These are phyloP conservation scores for Atalantia buxifolia DNA, from an alignment of 345 rosid genomes.

Conservation along the genomic window DNA sequence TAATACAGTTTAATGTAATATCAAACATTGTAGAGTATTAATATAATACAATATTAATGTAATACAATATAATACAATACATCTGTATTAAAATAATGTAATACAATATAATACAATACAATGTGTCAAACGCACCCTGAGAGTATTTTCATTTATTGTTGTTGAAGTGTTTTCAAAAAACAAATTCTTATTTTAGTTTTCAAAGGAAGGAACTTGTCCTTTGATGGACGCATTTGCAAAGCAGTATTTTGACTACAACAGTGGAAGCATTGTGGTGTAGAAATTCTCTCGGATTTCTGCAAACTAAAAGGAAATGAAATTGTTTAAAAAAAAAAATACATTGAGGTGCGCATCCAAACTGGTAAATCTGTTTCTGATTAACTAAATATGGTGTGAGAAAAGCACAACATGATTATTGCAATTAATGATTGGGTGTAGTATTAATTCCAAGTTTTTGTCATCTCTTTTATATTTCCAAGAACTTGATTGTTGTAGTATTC, in stretches of 20 bases:
- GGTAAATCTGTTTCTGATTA: neutral
- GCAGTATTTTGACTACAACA: neutral
- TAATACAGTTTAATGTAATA: too few relatives aligned
- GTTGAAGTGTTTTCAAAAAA: too few relatives aligned
- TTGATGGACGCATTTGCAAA: conserved; percentile 50
- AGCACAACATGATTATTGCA: neutral
- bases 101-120: too few relatives aligned
- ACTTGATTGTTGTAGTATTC: neutral
- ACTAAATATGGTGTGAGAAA: neutral
- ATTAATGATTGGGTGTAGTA: too few relatives aligned
- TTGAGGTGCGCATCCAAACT: neutral
- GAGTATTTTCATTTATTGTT: too few relatives aligned
- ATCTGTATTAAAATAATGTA: too few relatives aligned
- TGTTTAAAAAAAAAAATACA: neutral
- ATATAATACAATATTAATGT: too few relatives aligned
- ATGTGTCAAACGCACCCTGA: too few relatives aligned
- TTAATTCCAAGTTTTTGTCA: too few relatives aligned
- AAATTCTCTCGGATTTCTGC: neutral
- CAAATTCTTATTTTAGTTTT: too few relatives aligned
- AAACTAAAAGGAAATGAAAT: neutral
- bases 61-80: too few relatives aligned
- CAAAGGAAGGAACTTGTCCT: conserved; percentile 83
- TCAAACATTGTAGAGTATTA: too few relatives aligned
- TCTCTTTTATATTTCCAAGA: neutral
- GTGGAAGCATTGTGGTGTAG: neutral